These are phyloP conservation scores for Breviolum minutum DNA, from an alignment of 73 alveolate species.

Conservation along the genomic window DNA sequence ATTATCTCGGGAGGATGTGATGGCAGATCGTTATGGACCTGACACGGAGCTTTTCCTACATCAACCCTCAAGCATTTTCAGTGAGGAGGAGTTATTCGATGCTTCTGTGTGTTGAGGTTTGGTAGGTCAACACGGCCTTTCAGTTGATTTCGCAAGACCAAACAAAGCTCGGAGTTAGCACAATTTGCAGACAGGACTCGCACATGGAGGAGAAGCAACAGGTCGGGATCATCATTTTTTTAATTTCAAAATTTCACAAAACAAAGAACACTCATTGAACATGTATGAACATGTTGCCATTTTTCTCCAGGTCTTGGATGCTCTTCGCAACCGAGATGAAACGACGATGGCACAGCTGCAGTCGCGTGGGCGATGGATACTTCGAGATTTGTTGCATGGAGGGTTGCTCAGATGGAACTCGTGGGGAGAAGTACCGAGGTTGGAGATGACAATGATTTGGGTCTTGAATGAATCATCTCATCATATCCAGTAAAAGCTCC, in stretches of 20 bases:
- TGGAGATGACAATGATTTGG: neutral
- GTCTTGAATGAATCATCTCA: neutral
- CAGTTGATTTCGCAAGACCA: too few species aligned
- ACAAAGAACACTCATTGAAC: too few species aligned
- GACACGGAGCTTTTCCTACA: neutral
- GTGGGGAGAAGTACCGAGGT: too few species aligned
- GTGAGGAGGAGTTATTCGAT: too few species aligned
- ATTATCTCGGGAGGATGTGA: neutral
- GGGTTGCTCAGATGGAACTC: neutral
- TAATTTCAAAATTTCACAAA: too few species aligned
- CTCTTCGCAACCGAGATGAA: constrained; percentile 1
- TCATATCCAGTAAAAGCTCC: too few species aligned
- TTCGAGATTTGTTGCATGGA: constrained; percentile 28
- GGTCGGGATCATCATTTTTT: too few species aligned
- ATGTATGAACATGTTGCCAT: too few species aligned
- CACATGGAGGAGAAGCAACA: neutral
- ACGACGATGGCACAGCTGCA: neutral
- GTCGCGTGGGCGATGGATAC: constrained; percentile 40
- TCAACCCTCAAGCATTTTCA: neutral
- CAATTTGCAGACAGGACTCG: neutral
- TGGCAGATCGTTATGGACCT: neutral
- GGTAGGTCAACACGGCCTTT: too few species aligned
- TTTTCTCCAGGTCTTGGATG: neutral
- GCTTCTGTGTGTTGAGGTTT: too few species aligned
- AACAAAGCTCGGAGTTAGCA: neutral